phyloP scores from a whole-genome alignment of 1,284 basidiomycete species.

The Cryptococcus maquisensis region DNA sequence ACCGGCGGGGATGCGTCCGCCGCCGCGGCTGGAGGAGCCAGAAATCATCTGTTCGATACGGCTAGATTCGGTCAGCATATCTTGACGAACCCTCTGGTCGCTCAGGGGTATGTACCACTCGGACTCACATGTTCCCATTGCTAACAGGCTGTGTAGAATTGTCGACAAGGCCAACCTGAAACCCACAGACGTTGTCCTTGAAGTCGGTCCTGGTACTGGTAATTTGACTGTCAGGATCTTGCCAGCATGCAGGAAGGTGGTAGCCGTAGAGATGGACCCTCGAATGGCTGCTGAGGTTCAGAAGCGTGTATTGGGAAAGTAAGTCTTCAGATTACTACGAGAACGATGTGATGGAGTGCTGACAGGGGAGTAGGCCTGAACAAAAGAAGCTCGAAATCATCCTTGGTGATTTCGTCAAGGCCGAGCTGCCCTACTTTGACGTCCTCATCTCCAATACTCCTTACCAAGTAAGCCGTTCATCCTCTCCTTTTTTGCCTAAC shows the following conservation, averaged over 20 bases:
- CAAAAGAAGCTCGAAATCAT: slow-evolving; percentile 91
- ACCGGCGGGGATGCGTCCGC: slow-evolving; percentile 29
- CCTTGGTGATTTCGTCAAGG: slow-evolving; percentile 96
- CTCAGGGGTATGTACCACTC: slow-evolving; percentile 65
- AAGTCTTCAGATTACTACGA: slow-evolving; percentile 49
- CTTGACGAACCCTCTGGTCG: slow-evolving; percentile 86
- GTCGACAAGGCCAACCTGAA: slow-evolving; percentile 66
- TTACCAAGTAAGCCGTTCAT: slow-evolving; percentile 63
- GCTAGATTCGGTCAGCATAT: slow-evolving; percentile 96
- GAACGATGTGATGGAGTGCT: background rate
- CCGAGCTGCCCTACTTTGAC: slow-evolving; percentile 94
- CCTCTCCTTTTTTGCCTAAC: background rate
- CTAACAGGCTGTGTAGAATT: slow-evolving; percentile 5
- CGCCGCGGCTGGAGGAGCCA: slow-evolving; percentile 39
- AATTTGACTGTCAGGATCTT: slow-evolving; percentile 93
- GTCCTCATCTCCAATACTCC: slow-evolving; percentile 99
- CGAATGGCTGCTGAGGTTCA: slow-evolving; percentile 97
- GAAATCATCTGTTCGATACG: slow-evolving; percentile 86
- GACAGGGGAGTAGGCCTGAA: slow-evolving; percentile 64
- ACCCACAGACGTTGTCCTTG: slow-evolving; percentile 91
- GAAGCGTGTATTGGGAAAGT: slow-evolving; percentile 98
- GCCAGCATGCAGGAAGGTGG: slow-evolving; percentile 86
- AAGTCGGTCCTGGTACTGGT: slow-evolving; percentile 97
- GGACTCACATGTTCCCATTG: background rate
- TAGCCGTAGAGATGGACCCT: slow-evolving; percentile 97